A percentile compares a stretch with the other conserved stretches of the same genome.
Evolutionary conservation across 1,284 basidiomycete genomes (phyloP).

Genomic region (Heterobasidion irregulare): DNA sequence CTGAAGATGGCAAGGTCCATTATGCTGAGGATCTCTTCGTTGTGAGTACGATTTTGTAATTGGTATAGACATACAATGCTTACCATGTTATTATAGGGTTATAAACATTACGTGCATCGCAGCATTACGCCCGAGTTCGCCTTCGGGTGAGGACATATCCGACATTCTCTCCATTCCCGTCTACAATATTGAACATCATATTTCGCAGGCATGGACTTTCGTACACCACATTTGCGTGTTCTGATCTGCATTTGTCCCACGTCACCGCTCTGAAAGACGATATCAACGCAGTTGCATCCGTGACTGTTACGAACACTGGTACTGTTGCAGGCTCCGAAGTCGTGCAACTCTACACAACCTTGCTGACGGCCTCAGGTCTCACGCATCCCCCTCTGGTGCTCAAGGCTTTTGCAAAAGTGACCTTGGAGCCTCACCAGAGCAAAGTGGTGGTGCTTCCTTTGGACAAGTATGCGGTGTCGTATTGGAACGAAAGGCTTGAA

Average conservation of each 20-base stretch:
- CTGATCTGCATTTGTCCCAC: conserved; percentile 30
- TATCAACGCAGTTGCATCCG: conserved; percentile 26
- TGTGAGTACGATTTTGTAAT: conserved; percentile 1
- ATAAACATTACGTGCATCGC: conserved; percentile 60
- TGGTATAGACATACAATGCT: no score
- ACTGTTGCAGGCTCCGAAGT: conserved; percentile 50
- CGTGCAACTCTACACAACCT: conserved; percentile 62
- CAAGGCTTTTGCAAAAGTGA: conserved; percentile 51
- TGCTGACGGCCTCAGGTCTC: conserved; percentile 35
- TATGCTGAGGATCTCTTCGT: conserved; percentile 52
- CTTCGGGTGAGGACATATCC: conserved; percentile 42
- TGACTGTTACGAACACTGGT: conserved; percentile 53
- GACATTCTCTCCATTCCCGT: neutral
- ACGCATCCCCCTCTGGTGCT: conserved; percentile 51
- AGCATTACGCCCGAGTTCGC: conserved; percentile 53
- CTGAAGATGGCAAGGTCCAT: conserved; percentile 45
- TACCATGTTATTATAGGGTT: conserved; percentile 29
- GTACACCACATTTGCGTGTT: conserved; percentile 61
- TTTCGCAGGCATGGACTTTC: conserved; percentile 52
- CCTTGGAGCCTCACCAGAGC: conserved; percentile 36
- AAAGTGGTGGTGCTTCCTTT: conserved; percentile 33
- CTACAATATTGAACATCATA: conserved; percentile 6
- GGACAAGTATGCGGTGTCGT: conserved; percentile 54
- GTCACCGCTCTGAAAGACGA: conserved; percentile 20
- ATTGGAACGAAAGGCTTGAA: conserved; percentile 38